phyloP scores from a whole-genome alignment of 169 alveolate species.

The Ichthyophthirius multifiliis region DNA sequence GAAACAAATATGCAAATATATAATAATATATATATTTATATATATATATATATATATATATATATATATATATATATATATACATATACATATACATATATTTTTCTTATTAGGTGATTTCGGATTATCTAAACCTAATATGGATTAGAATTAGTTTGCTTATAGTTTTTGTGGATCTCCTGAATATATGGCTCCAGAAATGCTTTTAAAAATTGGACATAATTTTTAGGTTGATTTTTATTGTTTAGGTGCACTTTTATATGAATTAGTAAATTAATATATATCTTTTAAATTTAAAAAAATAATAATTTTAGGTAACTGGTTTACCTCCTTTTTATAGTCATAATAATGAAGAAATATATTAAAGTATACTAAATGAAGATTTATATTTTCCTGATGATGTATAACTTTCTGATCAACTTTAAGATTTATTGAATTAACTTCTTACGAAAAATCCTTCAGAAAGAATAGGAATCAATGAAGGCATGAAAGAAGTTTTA shows the following conservation, averaged over 20 bases:
- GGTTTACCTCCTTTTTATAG: conserved; percentile 52
- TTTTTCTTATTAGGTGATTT: conserved; percentile 47
- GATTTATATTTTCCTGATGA: conserved; percentile 37
- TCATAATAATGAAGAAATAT: conserved; percentile 39
- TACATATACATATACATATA: no score
- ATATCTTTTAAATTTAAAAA: no score
- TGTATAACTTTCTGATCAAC: conserved; percentile 18
- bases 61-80: no score
- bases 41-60: no score
- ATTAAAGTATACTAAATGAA: conserved; percentile 37
- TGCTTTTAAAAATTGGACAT: conserved; percentile 49
- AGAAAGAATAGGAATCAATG: conserved; percentile 38
- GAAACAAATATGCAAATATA: no score
- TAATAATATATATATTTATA: no score
- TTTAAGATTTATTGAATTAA: conserved; percentile 25
- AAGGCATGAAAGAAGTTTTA: conserved; percentile 43
- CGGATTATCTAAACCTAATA: conserved; percentile 33
- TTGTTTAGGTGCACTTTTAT: conserved; percentile 47
- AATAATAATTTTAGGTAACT: no score
- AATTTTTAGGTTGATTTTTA: conserved; percentile 46
- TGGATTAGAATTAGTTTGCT: conserved; percentile 25
- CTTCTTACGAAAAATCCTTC: conserved; percentile 42
- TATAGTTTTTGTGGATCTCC: conserved; percentile 39
- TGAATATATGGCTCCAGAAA: conserved; percentile 47
- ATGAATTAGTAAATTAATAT: conserved; percentile 39